Base-by-base conservation (phyloP, 371 early-diverging fungal species). In the Dichotomocladium elegans region DNA sequence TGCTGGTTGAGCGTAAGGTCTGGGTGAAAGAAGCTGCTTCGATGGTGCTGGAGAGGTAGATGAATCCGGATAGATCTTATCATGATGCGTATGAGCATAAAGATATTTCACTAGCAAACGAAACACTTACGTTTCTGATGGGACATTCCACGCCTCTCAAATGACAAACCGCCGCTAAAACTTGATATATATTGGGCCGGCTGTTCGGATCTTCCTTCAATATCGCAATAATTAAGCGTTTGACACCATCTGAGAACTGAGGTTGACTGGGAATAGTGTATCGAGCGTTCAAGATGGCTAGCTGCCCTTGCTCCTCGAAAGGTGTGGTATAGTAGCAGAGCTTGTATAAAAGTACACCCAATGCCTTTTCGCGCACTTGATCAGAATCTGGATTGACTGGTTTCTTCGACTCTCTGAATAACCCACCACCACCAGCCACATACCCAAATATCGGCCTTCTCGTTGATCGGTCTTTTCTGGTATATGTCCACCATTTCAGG, bases 401-500 rank as follows among this genome's bases (percentile, higher is more conserved):
- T 4, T n/a, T n/a, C n/a, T n/a, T n/a, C n/a, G n/a, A n/a, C n/a
- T 6, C 5, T 22, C 19, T n/a, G 4, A 10, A 24, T 43, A 1
- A 25, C 7, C 21, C 19, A 48, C 30, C 17, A 35, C 5, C n/a
- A 43, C 9, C 29, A 11, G 12, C 21, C 0, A 17, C 47, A 37
- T 60, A 60, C 57, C 74, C 76, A 72, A 7, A 79, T 91, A 68
- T 92, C 96, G 3, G 88, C 85, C 64, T 93, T 92, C 60, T 93
- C 93, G 55, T 83, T 86, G 21, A 96, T 69, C 1, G 92, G 93
- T 34, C 72, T 68, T 48, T 80, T 82, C 70, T 84, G 81, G 68
- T 92, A 94, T 47, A 95, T 68, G 73, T 96, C 95, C 55, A 90
- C 77, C 86, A 95, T 85, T 64, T 96, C 96, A 0, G 96, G 96